A percentile compares a stretch with the other conserved stretches of the same genome.
Conservation (phyloP, 768 basidiomycete genomes). For the Strobilomyces echinocephalus region DNA sequence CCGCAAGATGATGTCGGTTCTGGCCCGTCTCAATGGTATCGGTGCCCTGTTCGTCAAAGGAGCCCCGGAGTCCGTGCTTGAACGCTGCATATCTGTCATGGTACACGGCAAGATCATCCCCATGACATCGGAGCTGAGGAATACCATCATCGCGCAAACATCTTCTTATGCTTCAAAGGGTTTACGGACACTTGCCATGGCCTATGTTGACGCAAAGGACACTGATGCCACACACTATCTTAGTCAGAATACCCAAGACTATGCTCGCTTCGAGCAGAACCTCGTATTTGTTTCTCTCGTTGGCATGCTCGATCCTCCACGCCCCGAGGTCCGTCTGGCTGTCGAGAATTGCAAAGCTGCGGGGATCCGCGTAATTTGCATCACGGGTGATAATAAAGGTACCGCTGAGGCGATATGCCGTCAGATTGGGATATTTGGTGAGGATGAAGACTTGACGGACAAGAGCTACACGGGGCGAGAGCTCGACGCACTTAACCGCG, state of each 20-base stretch:
- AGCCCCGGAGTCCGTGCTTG: slow-evolving; percentile 92
- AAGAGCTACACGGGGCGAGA: slow-evolving; percentile 96
- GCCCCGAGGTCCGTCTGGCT: slow-evolving; percentile 85
- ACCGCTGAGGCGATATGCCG: slow-evolving; percentile 97
- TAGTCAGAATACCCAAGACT: slow-evolving; percentile 74
- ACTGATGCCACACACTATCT: slow-evolving; percentile 77
- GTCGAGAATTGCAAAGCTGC: slow-evolving; percentile 88
- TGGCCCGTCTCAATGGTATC: slow-evolving; percentile 61
- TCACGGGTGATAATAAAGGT: slow-evolving; percentile 97
- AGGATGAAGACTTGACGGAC: slow-evolving; percentile 83
- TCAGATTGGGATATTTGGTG: slow-evolving; percentile 89
- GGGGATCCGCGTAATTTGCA: slow-evolving; percentile 93
- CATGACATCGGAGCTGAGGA: slow-evolving; percentile 58
- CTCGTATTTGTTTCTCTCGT: slow-evolving; percentile 93
- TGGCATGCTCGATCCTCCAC: slow-evolving; percentile 96
- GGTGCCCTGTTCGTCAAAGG: slow-evolving; percentile 93
- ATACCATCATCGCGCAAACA: slow-evolving; percentile 58
- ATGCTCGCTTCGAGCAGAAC: slow-evolving; percentile 84
- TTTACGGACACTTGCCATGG: slow-evolving; percentile 87
- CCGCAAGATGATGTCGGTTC: slow-evolving; percentile 99
- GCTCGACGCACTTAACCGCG: slow-evolving; percentile 72
- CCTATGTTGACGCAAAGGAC: slow-evolving; percentile 76
- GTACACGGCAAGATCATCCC: slow-evolving; percentile 61
- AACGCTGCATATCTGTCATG: slow-evolving; percentile 74
- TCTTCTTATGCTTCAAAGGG: slow-evolving; percentile 74